Evolutionary conservation across 768 basidiomycete genomes (phyloP).

Genomic region (Lactarius hengduanensis): DNA sequence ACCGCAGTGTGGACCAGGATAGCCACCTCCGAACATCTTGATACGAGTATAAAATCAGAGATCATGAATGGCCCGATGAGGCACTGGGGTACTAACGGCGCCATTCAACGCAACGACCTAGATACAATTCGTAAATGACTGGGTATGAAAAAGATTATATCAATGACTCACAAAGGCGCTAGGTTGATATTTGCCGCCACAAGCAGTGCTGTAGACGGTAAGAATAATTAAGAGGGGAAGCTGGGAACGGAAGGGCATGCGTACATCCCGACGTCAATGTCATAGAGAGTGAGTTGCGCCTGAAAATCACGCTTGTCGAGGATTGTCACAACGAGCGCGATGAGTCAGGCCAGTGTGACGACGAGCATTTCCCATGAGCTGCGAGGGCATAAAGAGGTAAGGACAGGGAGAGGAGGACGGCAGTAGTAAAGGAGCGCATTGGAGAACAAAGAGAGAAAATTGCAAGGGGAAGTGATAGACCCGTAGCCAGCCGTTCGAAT

Average conservation of each 20-base stretch:
- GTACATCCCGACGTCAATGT: conserved; percentile 23
- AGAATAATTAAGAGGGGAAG: neutral
- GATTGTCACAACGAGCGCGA: conserved; percentile 17
- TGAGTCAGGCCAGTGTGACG: conserved; percentile 18
- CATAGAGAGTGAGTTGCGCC: conserved; percentile 15
- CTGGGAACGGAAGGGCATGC: neutral
- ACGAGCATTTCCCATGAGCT: conserved; percentile 9
- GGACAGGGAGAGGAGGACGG: conserved; percentile 20
- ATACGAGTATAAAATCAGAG: neutral
- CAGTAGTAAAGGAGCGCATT: conserved; percentile 19
- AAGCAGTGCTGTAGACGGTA: conserved; percentile 16
- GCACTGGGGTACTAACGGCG: conserved; percentile 9
- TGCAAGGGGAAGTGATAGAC: neutral
- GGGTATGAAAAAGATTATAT: neutral
- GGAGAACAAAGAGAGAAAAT: neutral
- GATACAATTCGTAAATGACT: neutral
- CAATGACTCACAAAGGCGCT: conserved; percentile 14
- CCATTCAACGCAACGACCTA: conserved; percentile 24
- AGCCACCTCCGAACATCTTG: conserved; percentile 55
- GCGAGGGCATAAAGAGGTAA: conserved; percentile 18
- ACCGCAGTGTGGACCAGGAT: conserved; percentile 66
- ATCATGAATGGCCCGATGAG: neutral
- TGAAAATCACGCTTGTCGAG: neutral
- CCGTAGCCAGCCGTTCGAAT: too few relatives aligned
- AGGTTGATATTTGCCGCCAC: neutral